These are phyloP conservation scores for Penicillium herquei DNA, from an alignment of 495 filamentous ascomycete genomes.

Conservation along the genomic window DNA sequence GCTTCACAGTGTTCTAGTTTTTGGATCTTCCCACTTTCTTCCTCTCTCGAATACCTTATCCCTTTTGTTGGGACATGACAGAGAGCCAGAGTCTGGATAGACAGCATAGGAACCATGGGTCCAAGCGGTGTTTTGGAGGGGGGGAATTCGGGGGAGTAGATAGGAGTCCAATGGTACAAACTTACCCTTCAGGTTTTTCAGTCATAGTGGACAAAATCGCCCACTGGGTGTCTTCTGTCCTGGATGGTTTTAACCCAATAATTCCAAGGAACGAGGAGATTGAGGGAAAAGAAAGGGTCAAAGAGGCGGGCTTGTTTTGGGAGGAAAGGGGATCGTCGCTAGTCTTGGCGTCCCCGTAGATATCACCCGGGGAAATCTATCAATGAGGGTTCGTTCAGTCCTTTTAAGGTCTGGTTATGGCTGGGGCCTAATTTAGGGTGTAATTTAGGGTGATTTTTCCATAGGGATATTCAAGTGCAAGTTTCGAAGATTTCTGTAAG, in stretches of 20 bases:
- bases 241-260: background rate
- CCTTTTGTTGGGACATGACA: no score
- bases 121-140: slow-evolving; percentile 1
- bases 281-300: background rate
- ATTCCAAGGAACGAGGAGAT: background rate
- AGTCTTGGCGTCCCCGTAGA: slow-evolving; percentile 17
- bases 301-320: slow-evolving; percentile 4
- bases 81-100: no score
- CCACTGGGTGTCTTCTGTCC: background rate
- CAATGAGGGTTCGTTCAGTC: no score
- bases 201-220: slow-evolving; percentile 15
- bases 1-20: background rate
- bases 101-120: slow-evolving; percentile 19
- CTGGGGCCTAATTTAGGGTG: no score
- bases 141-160: background rate
- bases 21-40: background rate
- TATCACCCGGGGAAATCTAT: background rate
- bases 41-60: background rate
- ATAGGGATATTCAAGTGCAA: no score
- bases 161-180: background rate
- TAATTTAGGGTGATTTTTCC: background rate
- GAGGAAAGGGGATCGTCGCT: slow-evolving; percentile 10
- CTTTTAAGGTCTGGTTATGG: no score
- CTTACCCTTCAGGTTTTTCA: slow-evolving; percentile 30
- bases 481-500: no score